Evolutionary conservation across 257 asterid species (phyloP), one percentile per base, ranked within the genome.

Genomic region (Nicotiana noctiflora): DNA sequence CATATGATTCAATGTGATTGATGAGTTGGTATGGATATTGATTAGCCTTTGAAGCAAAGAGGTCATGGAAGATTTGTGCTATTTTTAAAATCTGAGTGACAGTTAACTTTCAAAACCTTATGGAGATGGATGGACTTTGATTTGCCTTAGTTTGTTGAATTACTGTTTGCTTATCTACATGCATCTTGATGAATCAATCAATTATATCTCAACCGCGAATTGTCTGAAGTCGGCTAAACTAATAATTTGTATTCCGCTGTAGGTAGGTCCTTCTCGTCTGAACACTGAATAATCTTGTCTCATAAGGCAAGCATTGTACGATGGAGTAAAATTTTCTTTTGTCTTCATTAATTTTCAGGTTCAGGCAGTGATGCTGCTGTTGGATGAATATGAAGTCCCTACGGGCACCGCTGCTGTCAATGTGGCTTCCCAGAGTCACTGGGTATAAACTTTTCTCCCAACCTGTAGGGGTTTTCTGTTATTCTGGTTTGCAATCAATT

Each of bases 311-410:
- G 55, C 78, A 72, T 12, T 72, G n/a, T 46, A 23, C 0, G 13
- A 15, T 21, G 21, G 15, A 46, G 27, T 72, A 46, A 40, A 19
- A 21, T 0, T 67, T 46, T 4, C 13, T 72, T 70, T 72, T 44
- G 13, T 46, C 77, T 12, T 31, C 34, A 4, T 70, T 70, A 34
- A 23, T 72, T 59, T 81, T 86, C 89, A 91, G 98, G 98, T 91
- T 81, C 97, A 91, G 87, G 97, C 93, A 74, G 97, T 91, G 70
- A 94, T 93, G 66, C 87, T 93, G 81, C 86, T 93, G 52, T 81
- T 93, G 81, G 98, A 97, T 79, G 97, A 97, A 60, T 91, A 91
- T 63, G 97, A 93, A 86, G 84, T 90, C 65, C 93, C 91, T 75
- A 80, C 87, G 15, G 90, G 84, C 79, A 49, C 87, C 81, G 94